Conservation (phyloP, 164 flowering plant genomes). For the Kalanchoe fedtschenkoi region DNA sequence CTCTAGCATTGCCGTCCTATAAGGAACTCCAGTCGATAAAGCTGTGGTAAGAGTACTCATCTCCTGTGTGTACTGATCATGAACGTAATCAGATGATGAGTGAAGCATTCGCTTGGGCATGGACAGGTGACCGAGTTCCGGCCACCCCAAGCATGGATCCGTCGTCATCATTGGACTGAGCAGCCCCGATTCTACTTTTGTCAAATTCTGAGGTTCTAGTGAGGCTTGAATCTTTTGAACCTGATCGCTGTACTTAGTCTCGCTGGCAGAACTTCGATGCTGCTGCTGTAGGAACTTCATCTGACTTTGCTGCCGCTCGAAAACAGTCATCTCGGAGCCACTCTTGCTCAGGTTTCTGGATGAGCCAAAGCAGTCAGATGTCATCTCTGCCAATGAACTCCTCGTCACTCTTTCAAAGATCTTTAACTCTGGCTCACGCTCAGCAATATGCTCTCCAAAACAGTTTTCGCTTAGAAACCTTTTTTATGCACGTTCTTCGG, state of each 20-base stretch:
- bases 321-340: slow-evolving; percentile 36
- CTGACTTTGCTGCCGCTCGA: slow-evolving; percentile 47
- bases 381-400: slow-evolving; percentile 35
- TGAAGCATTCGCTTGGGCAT: neutral
- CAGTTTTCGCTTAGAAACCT: no score
- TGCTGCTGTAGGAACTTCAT: slow-evolving; percentile 37
- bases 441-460: no score
- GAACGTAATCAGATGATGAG: neutral
- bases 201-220: neutral
- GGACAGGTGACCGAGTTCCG: neutral
- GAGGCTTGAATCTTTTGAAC: slow-evolving; percentile 7
- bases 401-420: slow-evolving; percentile 17
- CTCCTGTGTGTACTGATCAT: neutral
- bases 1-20: neutral
- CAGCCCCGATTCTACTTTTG: neutral
- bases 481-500: no score
- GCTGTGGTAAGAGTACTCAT: neutral
- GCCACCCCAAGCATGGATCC: neutral
- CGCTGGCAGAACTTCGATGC: slow-evolving; percentile 12
- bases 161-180: neutral
- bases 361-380: slow-evolving; percentile 33
- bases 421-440: neutral
- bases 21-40: neutral
- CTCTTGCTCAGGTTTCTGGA: slow-evolving; percentile 14
- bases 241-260: slow-evolving; percentile 15